A percentile compares a stretch with the other conserved stretches of the same genome.
These are phyloP conservation scores for Parathielavia hyrcaniae DNA, from an alignment of 495 filamentous ascomycete genomes.

Conservation along the genomic window DNA sequence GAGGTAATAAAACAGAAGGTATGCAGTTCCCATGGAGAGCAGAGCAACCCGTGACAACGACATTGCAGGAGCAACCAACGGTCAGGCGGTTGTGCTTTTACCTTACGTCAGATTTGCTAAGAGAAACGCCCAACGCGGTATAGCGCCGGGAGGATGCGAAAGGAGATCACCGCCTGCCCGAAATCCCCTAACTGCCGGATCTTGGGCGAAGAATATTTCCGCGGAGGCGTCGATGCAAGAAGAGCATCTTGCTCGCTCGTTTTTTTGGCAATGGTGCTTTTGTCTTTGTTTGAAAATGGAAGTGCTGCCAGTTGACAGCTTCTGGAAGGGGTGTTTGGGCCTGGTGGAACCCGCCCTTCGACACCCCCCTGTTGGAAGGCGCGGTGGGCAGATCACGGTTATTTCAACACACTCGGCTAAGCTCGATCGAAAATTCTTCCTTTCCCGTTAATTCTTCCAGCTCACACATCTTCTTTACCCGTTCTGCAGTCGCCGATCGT, in stretches of 20 bases:
- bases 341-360: not conserved
- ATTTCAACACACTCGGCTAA: too few relatives aligned
- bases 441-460: too few relatives aligned
- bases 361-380: too few relatives aligned
- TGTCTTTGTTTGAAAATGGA: not conserved
- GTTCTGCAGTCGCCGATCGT: too few relatives aligned
- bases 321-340: too few relatives aligned
- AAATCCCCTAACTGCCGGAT: not conserved
- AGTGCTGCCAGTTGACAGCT: not conserved
- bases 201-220: slow-evolving; percentile 5
- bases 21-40: slow-evolving; percentile 5
- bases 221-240: slow-evolving; percentile 1
- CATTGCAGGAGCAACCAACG: slow-evolving; percentile 11
- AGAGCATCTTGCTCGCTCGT: too few relatives aligned
- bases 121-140: slow-evolving; percentile 24
- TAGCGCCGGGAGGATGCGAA: slow-evolving; percentile 12
- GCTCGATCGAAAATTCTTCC: too few relatives aligned
- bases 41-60: slow-evolving; percentile 12
- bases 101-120: slow-evolving; percentile 35
- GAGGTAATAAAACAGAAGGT: not conserved
- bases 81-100: not conserved
- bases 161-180: not conserved
- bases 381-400: too few relatives aligned
- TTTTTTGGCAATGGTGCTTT: not conserved
- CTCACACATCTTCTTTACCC: too few relatives aligned